These are phyloP conservation scores for Lichtheimia ornata DNA, from an alignment of 371 early-diverging fungal genomes.

Conservation along the genomic window DNA sequence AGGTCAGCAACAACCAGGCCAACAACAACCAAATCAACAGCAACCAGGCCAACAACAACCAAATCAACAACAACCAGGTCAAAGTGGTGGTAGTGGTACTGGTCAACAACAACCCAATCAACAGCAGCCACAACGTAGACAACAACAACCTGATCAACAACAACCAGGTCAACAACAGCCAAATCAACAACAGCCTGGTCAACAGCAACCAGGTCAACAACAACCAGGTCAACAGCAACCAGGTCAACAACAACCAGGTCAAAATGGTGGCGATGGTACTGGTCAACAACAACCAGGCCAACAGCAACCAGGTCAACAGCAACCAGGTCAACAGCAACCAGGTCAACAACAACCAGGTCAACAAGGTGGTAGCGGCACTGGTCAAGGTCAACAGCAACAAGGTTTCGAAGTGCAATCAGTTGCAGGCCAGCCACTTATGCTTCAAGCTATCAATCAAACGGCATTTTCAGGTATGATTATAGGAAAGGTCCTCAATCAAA, in stretches of 20 bases:
- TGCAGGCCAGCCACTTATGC: conserved; percentile 3
- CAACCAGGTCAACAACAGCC: conserved; percentile 6
- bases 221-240: conserved; percentile 1
- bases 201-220: conserved; percentile 5
- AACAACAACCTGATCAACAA: conserved; percentile 5
- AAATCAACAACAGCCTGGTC: neutral
- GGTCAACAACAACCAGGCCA: conserved; percentile 1
- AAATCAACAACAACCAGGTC: neutral
- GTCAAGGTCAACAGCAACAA: conserved; percentile 7
- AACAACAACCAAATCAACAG: conserved; percentile 1
- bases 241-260: neutral
- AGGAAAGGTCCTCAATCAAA: no score
- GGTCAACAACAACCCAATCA: neutral
- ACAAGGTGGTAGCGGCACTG: neutral
- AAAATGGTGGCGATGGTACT: no score
- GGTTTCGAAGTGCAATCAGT: conserved; percentile 10
- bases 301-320: conserved; percentile 5
- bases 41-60: conserved; percentile 1
- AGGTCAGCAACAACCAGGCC: neutral
- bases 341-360: neutral
- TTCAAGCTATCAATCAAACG: conserved; percentile 8
- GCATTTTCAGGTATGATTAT: conserved; percentile 9
- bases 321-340: neutral
- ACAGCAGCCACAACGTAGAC: neutral
- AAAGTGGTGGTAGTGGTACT: neutral